Evolutionary conservation across 2,329 filamentous ascomycete genomes (phyloP).

Genomic region (Trichoderma sp.): DNA sequence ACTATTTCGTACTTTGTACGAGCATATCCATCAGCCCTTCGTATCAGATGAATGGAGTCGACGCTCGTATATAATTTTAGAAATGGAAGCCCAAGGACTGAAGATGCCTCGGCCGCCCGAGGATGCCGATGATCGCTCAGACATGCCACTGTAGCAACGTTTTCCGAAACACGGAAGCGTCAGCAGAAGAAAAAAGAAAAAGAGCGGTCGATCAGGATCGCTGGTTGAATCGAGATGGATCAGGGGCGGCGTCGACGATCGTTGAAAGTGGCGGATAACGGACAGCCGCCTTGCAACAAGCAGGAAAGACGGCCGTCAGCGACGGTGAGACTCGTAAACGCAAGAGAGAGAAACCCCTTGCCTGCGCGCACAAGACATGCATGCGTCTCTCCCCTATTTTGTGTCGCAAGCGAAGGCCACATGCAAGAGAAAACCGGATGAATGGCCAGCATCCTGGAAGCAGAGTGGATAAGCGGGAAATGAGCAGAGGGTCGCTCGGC

Average conservation of each 20-base stretch:
- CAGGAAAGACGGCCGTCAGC: neutral
- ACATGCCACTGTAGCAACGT: neutral
- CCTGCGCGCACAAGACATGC: constrained; percentile 13
- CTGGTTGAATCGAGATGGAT: constrained; percentile 8
- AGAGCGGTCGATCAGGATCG: constrained; percentile 16
- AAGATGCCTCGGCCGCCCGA: neutral
- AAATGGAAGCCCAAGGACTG: neutral
- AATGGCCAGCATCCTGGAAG: constrained; percentile 7
- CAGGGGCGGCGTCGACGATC: constrained; percentile 11
- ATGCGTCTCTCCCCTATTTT: constrained; percentile 14
- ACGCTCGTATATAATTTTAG: constrained; percentile 1
- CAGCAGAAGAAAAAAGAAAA: neutral
- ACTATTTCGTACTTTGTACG: neutral
- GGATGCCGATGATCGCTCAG: constrained; percentile 4
- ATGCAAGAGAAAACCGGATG: constrained; percentile 3
- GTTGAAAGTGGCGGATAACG: neutral
- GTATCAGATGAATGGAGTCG: neutral
- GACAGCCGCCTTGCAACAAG: neutral
- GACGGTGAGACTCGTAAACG: neutral
- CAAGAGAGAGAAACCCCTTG: neutral
- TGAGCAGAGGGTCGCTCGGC: constrained; percentile 19
- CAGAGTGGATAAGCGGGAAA: constrained; percentile 22
- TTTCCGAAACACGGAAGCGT: neutral
- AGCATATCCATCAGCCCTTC: neutral
- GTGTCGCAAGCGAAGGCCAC: neutral